Conservation (phyloP, 2,329 filamentous ascomycete species). For the Sclerotinia trifoliorum region DNA sequence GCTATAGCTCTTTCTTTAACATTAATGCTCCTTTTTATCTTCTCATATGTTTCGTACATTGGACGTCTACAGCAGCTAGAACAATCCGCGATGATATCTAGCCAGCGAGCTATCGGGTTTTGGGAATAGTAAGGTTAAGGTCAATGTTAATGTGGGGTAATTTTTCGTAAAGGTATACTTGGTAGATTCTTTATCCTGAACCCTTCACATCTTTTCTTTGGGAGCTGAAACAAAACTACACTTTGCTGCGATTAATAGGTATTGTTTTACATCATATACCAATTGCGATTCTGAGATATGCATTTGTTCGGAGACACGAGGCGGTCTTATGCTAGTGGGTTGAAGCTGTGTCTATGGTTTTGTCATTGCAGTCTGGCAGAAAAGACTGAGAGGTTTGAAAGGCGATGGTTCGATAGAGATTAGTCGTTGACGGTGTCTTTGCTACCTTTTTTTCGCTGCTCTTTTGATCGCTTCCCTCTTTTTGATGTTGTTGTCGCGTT, state of each 20-base stretch:
- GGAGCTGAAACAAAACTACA: not conserved
- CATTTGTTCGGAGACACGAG: not conserved
- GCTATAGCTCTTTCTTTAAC: not conserved
- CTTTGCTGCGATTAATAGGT: not conserved
- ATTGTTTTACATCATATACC: not conserved
- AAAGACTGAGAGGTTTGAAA: too few relatives aligned
- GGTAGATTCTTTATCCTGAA: not conserved
- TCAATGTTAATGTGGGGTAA: not conserved
- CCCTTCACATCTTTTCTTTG: not conserved
- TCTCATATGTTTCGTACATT: not conserved
- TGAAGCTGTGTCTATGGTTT: not conserved
- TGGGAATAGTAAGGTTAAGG: not conserved
- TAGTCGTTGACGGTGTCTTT: fast-evolving
- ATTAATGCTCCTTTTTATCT: too few relatives aligned
- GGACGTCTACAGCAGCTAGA: not conserved
- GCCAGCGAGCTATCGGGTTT: not conserved
- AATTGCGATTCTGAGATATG: not conserved
- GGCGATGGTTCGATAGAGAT: fast-evolving
- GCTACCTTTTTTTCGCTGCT: fast-evolving
- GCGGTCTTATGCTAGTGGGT: too few relatives aligned
- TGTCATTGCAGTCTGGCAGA: not conserved
- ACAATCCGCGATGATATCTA: not conserved
- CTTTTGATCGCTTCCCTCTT: not conserved
- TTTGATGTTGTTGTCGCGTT: not conserved
- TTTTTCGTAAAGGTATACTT: too few relatives aligned